Evolutionary conservation across 2,329 filamentous ascomycete species (phyloP), one percentile per base, ranked within the genome.

Genomic region (Davidsoniella eucalypti): DNA sequence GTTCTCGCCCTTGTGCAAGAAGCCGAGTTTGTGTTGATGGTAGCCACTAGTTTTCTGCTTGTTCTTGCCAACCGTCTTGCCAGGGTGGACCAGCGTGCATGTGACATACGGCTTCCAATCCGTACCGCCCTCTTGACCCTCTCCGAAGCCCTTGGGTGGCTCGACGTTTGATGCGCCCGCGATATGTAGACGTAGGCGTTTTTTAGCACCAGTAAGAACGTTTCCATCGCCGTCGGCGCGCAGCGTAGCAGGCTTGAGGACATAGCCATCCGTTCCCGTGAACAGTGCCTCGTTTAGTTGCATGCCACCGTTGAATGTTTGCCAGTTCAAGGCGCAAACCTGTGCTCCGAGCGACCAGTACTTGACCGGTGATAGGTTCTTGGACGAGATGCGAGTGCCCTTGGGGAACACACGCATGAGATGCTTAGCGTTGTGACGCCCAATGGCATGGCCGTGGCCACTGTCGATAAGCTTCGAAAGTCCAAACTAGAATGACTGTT

Each of bases 341-440:
- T 84, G 80, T 2, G 79, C 78, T 1, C 80, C 80, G 3, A 82
- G 60, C 5, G 69, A 76, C 80, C 80, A 84, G 59, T 80, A 83
- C 0, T 71, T 69, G 0, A 78, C 69, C 0, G 77, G 78, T 49
- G 70, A 69, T 2, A 84, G 69, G 58, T 84, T 84, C 36, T 68
- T 70, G 2, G 78, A 82, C 0, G 74, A 75, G 59, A 84, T 82
- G 41, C 80, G 74, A 0, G 78, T 81, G 45, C 80, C 80, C 57
- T 82, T 82, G 37, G 80, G 80, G 55, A 69, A 84, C 1, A 83
- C 78, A 3, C 80, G 73, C 79, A 83, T 83, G n/a, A 83, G 67
- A 53, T 82, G 76, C 17, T 69, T 65, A 0, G 78, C 65, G 54
- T 84, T 84, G 64, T 84, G 80, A 0, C 60, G 59, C 1, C 73